A percentile compares a stretch with the other conserved stretches of the same genome.
These are phyloP conservation scores for Parastagonospora nodorum DNA, from an alignment of 2,329 filamentous ascomycete genomes.

Conservation along the genomic window DNA sequence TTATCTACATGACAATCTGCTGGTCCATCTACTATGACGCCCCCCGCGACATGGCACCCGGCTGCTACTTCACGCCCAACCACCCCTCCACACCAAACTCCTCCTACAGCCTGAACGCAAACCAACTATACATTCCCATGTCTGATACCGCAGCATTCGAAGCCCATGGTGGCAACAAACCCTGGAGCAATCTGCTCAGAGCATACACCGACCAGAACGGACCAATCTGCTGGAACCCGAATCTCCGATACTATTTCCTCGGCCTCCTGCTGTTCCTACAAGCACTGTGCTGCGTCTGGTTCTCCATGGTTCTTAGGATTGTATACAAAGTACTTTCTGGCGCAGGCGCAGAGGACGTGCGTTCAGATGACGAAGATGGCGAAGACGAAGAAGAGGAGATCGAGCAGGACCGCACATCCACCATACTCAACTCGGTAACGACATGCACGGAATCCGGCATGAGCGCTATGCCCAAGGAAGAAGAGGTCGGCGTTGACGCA, in stretches of 20 bases:
- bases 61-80: constrained; percentile 66
- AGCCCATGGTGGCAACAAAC: constrained; percentile 48
- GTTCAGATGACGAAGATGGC: constrained; percentile 84
- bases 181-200: constrained; percentile 67
- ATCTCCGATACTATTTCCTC: constrained; percentile 78
- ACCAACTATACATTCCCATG: constrained; percentile 52
- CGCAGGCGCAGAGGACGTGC: constrained; percentile 77
- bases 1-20: constrained; percentile 77
- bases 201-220: constrained; percentile 75
- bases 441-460: constrained; percentile 36
- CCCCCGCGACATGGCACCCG: constrained; percentile 64
- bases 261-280: constrained; percentile 78
- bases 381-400: constrained; percentile 64
- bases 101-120: constrained; percentile 28
- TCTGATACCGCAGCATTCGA: constrained; percentile 55
- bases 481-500: constrained; percentile 76
- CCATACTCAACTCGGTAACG: constrained; percentile 31
- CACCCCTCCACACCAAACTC: constrained; percentile 47
- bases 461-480: constrained; percentile 57
- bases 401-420: constrained; percentile 21
- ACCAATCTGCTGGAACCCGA: constrained; percentile 77
- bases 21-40: constrained; percentile 79
- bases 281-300: constrained; percentile 82
- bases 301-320: constrained; percentile 83
- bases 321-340: constrained; percentile 80